These are phyloP conservation scores for Backusella sp. DNA, from an alignment of 192 early-diverging fungal genomes.

Conservation along the genomic window DNA sequence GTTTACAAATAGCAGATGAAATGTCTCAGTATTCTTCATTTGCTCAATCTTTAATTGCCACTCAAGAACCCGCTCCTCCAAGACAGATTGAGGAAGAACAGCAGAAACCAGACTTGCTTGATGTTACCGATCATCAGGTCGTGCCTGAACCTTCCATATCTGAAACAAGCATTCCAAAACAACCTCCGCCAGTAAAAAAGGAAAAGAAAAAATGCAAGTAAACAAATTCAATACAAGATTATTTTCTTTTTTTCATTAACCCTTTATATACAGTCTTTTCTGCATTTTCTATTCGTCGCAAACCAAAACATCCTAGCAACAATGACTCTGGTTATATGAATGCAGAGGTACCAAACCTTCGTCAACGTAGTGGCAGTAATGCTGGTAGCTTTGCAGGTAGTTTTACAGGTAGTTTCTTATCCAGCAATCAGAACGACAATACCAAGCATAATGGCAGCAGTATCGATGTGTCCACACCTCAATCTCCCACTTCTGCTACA, in stretches of 20 bases:
- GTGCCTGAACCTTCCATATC: conserved; percentile 7
- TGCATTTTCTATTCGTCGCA: conserved; percentile 23
- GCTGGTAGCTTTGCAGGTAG: conserved; percentile 9
- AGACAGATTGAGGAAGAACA: background rate
- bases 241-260: background rate
- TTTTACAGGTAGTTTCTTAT: background rate
- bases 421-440: background rate
- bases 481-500: background rate
- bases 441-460: background rate
- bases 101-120: conserved; percentile 1
- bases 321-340: conserved; percentile 6
- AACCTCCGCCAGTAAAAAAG: background rate
- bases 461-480: background rate
- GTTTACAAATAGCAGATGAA: conserved; percentile 16
- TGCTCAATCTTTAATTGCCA: background rate
- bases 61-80: background rate
- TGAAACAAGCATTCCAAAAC: conserved; percentile 5
- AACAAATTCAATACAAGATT: background rate
- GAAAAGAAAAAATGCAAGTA: conserved; percentile 13
- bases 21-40: background rate
- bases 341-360: background rate
- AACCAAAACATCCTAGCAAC: conserved; percentile 11
- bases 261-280: conserved; percentile 11
- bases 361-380: conserved; percentile 12
- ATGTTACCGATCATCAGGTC: background rate